These are phyloP conservation scores for Apiospora phragmitis DNA, from an alignment of 2,329 filamentous ascomycete species.

Conservation along the genomic window DNA sequence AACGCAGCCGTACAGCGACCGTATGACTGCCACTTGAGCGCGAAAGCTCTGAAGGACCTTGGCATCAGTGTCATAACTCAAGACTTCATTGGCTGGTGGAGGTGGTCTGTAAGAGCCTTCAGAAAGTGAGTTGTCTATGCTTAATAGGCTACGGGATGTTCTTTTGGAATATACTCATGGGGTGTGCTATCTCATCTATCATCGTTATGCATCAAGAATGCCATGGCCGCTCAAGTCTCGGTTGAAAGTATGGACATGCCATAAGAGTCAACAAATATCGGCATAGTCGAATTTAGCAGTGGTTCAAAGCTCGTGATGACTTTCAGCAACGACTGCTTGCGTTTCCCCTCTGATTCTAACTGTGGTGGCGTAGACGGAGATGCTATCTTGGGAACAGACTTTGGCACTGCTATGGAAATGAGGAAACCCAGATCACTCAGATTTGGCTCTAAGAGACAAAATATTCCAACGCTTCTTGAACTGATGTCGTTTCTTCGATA, in stretches of 20 bases:
- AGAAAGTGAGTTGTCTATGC: constrained; percentile 42
- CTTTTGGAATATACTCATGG: neutral
- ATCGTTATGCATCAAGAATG: neutral
- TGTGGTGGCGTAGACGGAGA: neutral
- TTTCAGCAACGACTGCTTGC: neutral
- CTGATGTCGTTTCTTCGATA: neutral
- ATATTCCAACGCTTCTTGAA: neutral
- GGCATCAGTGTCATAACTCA: constrained; percentile 74
- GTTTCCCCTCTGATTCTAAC: neutral
- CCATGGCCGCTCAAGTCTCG: neutral
- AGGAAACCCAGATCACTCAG: neutral
- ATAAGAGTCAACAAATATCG: neutral
- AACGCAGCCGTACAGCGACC: constrained; percentile 74
- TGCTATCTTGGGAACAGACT: neutral
- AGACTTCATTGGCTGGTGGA: constrained; percentile 83
- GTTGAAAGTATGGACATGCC: neutral
- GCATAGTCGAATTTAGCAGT: neutral
- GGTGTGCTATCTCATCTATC: neutral
- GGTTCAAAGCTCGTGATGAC: neutral
- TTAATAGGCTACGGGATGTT: neutral
- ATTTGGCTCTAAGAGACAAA: too few species aligned
- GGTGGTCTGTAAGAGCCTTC: constrained; percentile 60
- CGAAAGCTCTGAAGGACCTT: constrained; percentile 68
- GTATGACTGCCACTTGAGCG: constrained; percentile 87
- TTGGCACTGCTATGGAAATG: neutral